Base-by-base conservation (phyloP, 305 asterid genomes). In the Solanum hybrid region DNA sequence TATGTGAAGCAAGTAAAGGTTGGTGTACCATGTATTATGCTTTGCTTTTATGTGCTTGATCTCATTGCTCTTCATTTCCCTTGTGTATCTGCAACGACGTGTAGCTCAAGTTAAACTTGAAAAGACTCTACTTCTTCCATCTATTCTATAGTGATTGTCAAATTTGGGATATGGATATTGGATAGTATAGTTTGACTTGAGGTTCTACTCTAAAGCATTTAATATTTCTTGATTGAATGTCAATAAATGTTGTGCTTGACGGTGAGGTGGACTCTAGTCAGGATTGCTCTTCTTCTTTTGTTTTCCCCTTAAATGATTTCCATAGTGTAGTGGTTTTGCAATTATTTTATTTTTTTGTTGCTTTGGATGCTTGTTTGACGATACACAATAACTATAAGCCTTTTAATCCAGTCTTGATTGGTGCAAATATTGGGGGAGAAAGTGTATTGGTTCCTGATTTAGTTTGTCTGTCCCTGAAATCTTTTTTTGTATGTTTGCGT, bases 1-100 rank as follows among this genome's bases (percentile, higher is more conserved):
- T 91, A 96, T 89, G 99, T 98, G 89, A 97, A 97, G 96, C 99
- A 97, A 97, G 98, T 97, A 85, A 97, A 97, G 99, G 99, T 97
- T 89, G 70, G 95, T 93, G 87, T 88, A 68, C 41, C 17, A 51
- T 51, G 87, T 27, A 26, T 84, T 84, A 11, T 17, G 31, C 88
- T 84, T 68, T 45, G 39, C 1, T 51, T 84, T 84, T 45, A 84
- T 84, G 41, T 84, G 88, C 41, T 84, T 82, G 73, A 32, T 57
- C 33, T 75, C 89, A 33, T 86, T 33, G 89, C 51, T 85, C 75
- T 32, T 57, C n/a, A 12, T 22, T 3, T 86, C 89, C 77, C 26
- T 86, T 32, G 32, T 86, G 33, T 86, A 32, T 86, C n/a, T 86
- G 51, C 88, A 86, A 86, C 0, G 77, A 85, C 13, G 4, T 85